These are phyloP conservation scores for Leptographium galeiforme DNA, from an alignment of 2,329 filamentous ascomycete species.

Conservation along the genomic window DNA sequence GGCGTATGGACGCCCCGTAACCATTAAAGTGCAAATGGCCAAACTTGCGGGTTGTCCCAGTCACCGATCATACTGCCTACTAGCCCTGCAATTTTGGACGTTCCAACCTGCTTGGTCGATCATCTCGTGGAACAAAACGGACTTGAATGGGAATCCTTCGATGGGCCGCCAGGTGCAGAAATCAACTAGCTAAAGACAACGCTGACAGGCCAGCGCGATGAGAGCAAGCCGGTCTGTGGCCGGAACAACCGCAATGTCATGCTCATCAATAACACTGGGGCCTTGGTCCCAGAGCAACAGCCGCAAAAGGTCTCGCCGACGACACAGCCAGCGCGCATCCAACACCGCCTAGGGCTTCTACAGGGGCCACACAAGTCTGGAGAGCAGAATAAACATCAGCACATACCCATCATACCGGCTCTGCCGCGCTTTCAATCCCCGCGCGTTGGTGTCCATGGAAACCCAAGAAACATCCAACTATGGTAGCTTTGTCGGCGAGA, in stretches of 20 bases:
- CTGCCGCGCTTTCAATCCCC: slow-evolving; percentile 39
- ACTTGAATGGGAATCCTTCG: slow-evolving; percentile 53
- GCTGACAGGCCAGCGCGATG: slow-evolving; percentile 40
- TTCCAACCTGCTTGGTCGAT: no score
- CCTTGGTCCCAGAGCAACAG: no score
- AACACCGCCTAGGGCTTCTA: no score
- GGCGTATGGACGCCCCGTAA: no score
- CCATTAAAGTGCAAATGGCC: no score
- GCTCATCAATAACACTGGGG: neutral
- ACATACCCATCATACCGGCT: slow-evolving; percentile 20
- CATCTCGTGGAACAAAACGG: slow-evolving; percentile 36
- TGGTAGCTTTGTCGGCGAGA: slow-evolving; percentile 22
- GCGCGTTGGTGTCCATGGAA: slow-evolving; percentile 41
- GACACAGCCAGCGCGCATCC: no score
- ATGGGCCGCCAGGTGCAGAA: slow-evolving; percentile 60
- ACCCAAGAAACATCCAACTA: slow-evolving; percentile 30
- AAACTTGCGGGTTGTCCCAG: no score
- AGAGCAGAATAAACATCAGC: no score
- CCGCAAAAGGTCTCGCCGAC: no score
- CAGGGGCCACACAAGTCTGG: no score
- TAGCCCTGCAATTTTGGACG: no score
- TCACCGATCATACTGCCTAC: no score
- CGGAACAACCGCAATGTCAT: slow-evolving; percentile 58
- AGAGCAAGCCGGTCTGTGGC: slow-evolving; percentile 53
- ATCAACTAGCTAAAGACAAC: slow-evolving; percentile 56